A percentile compares a stretch with the other conserved stretches of the same genome.
Conservation (phyloP, 257 asterid genomes). For the Solanum medicagineum region DNA sequence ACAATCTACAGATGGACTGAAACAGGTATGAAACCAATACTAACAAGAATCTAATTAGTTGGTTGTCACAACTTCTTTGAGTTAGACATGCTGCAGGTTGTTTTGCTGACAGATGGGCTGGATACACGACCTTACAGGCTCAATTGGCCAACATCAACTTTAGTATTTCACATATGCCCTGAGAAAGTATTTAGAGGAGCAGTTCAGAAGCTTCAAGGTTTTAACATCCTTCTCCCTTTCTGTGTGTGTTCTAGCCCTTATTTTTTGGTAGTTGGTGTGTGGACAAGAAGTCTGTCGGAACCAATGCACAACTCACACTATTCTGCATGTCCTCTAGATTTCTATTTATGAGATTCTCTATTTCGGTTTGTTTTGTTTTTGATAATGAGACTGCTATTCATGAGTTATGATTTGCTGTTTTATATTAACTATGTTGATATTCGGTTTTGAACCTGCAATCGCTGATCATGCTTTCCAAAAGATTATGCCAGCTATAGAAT, state of each 20-base stretch:
- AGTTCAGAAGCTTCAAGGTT: constrained; percentile 54
- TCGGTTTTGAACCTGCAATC: background rate
- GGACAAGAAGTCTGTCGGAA: background rate
- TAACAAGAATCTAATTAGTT: background rate
- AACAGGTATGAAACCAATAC: constrained; percentile 39
- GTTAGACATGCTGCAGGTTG: constrained; percentile 42
- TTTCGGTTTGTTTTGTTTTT: background rate
- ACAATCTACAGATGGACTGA: constrained; percentile 35
- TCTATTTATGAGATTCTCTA: background rate
- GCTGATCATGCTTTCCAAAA: background rate
- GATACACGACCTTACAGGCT: constrained; percentile 82
- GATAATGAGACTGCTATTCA: background rate
- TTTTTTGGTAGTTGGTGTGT: background rate
- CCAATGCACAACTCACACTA: background rate
- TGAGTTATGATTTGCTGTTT: background rate
- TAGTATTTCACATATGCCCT: constrained; percentile 55
- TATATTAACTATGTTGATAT: background rate
- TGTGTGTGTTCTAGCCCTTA: background rate
- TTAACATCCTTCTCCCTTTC: background rate
- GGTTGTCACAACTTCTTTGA: background rate
- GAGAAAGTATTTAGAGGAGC: constrained; percentile 31
- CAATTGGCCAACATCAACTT: constrained; percentile 66
- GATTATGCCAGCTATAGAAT: background rate
- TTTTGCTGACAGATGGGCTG: constrained; percentile 75
- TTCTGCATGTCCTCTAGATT: background rate